Percentiles rank a stretch among this genome's conserved stretches.
Evolutionary conservation across 768 basidiomycete species (phyloP).

Genomic region (Cystofilobasidium bisporidii): DNA sequence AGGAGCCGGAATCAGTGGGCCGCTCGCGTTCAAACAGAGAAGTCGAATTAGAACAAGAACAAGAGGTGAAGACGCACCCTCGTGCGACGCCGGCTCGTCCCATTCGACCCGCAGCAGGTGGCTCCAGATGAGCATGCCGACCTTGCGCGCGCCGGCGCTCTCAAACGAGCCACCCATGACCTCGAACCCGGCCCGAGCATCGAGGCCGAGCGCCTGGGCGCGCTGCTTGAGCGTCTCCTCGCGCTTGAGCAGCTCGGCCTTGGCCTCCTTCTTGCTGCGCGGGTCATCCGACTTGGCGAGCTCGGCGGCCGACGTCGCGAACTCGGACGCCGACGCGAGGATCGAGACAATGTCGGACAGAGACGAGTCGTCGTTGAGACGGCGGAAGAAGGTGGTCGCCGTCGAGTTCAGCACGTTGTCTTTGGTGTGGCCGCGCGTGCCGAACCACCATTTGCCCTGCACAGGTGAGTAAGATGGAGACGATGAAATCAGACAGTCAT

Average conservation of each 20-base stretch:
- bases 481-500: neutral
- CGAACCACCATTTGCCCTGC: conserved; percentile 95
- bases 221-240: conserved; percentile 14
- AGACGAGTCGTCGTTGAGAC: conserved; percentile 65
- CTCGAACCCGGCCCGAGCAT: conserved; percentile 8
- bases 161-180: conserved; percentile 27
- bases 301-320: conserved; percentile 26
- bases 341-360: conserved; percentile 63
- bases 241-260: conserved; percentile 15
- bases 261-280: conserved; percentile 18
- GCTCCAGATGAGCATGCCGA: conserved; percentile 23
- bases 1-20: too few relatives aligned
- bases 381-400: conserved; percentile 79
- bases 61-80: conserved; percentile 48
- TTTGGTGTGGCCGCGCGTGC: conserved; percentile 75
- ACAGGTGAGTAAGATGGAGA: neutral
- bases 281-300: neutral
- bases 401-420: conserved; percentile 75
- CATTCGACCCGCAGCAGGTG: conserved; percentile 65
- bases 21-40: too few relatives aligned
- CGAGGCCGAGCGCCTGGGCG: conserved; percentile 15
- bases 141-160: conserved; percentile 6
- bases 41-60: too few relatives aligned
- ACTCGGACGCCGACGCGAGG: conserved; percentile 47
- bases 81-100: conserved; percentile 48